Evolutionary conservation across 139 green algal genomes (phyloP).

Genomic region (Axilococcus clingmanii): DNA sequence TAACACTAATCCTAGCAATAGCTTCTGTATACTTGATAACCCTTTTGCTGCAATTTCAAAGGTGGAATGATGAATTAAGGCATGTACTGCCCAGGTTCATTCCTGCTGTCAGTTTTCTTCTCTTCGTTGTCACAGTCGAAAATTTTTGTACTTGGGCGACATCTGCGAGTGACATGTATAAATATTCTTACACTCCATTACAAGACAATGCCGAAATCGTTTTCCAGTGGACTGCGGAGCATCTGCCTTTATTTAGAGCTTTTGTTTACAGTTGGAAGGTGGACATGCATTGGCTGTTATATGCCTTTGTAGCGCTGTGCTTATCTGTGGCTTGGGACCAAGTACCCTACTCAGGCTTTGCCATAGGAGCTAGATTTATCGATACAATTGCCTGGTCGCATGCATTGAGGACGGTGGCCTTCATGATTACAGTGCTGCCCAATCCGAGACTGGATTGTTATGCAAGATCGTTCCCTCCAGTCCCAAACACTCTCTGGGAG

Average conservation of each 20-base stretch:
- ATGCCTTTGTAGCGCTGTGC: slow-evolving; percentile 39
- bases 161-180: slow-evolving; percentile 49
- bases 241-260: slow-evolving; percentile 4
- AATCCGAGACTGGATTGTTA: slow-evolving; percentile 65
- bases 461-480: slow-evolving; percentile 47
- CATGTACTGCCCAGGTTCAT: slow-evolving; percentile 41
- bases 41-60: slow-evolving; percentile 35
- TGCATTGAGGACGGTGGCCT: slow-evolving; percentile 47
- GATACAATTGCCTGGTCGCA: slow-evolving; percentile 49
- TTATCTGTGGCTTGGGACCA: slow-evolving; percentile 57
- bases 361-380: slow-evolving; percentile 49
- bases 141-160: slow-evolving; percentile 60
- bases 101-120: slow-evolving; percentile 31
- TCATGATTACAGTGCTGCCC: slow-evolving; percentile 72
- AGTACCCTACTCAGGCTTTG: slow-evolving; percentile 71
- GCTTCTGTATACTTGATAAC: slow-evolving; percentile 19
- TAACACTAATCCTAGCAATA: slow-evolving; percentile 10
- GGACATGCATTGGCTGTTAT: slow-evolving; percentile 54
- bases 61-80: slow-evolving; percentile 49
- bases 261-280: slow-evolving; percentile 19
- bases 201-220: slow-evolving; percentile 60
- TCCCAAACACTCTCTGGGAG: slow-evolving; percentile 33
- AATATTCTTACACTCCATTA: slow-evolving; percentile 50
- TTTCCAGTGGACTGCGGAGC: slow-evolving; percentile 18
- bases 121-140: slow-evolving; percentile 47